phyloP scores from a whole-genome alignment of 345 rosid species.

The Lepidium aucheri region DNA sequence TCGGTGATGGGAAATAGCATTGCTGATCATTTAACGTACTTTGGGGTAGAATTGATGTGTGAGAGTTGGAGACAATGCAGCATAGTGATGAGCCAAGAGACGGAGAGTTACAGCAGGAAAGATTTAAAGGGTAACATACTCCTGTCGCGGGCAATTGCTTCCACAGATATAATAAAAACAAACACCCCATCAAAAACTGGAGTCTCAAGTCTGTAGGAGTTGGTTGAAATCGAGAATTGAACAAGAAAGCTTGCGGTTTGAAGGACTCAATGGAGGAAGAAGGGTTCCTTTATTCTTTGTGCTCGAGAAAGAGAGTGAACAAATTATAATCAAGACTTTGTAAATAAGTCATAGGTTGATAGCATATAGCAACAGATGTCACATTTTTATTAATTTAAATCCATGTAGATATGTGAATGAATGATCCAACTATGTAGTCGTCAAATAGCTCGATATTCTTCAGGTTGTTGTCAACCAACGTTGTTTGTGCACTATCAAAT shows the following conservation, averaged over 20 bases:
- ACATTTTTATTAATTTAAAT: background rate
- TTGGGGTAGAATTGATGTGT: slow-evolving; percentile 55
- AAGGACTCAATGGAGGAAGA: background rate
- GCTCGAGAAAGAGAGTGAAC: background rate
- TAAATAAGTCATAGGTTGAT: background rate
- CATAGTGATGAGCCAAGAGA: slow-evolving; percentile 48
- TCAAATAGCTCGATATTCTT: background rate
- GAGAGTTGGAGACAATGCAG: slow-evolving; percentile 55
- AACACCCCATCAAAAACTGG: slow-evolving; percentile 7
- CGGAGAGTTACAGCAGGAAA: slow-evolving; percentile 33
- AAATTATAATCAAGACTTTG: background rate
- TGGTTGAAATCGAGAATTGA: background rate
- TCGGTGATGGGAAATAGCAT: slow-evolving; percentile 76
- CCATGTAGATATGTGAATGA: background rate
- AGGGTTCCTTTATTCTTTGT: background rate
- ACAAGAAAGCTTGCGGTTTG: background rate
- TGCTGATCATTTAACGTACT: slow-evolving; percentile 63
- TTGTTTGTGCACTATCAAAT: background rate
- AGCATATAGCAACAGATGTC: background rate
- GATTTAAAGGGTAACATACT: slow-evolving; percentile 62
- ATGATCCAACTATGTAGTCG: background rate
- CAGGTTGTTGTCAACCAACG: background rate
- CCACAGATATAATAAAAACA: slow-evolving; percentile 20
- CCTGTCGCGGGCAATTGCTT: slow-evolving; percentile 34
- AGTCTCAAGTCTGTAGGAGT: background rate